Evolutionary conservation across 2,329 filamentous ascomycete species (phyloP).

Genomic region (Huntiella abstrusa): DNA sequence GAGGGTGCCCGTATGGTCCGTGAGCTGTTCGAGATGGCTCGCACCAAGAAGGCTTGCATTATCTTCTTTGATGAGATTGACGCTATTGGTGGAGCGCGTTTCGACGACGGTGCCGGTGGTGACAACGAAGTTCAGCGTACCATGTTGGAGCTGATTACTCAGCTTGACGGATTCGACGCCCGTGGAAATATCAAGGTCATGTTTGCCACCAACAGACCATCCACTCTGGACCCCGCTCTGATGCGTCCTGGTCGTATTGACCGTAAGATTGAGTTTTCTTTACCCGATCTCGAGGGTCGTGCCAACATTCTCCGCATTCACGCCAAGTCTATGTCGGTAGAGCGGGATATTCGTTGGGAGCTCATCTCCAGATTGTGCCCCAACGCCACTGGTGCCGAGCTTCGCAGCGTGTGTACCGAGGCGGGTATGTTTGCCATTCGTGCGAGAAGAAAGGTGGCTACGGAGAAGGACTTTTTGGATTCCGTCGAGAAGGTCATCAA

Average conservation of each 20-base stretch:
- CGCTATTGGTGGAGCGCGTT: constrained; percentile 84
- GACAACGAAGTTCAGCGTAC: constrained; percentile 97
- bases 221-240: constrained; percentile 84
- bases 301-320: constrained; percentile 97
- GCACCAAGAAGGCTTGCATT: constrained; percentile 98
- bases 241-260: constrained; percentile 97
- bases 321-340: constrained; percentile 98
- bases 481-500: constrained; percentile 99
- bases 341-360: constrained; percentile 97
- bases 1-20: constrained; percentile 97
- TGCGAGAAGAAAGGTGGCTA: constrained; percentile 85
- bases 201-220: constrained; percentile 95
- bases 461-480: constrained; percentile 95
- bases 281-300: constrained; percentile 90
- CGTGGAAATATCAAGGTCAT: constrained; percentile 99
- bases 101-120: constrained; percentile 88
- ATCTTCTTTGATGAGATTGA: constrained; percentile 96
- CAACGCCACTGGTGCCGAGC: constrained; percentile 88
- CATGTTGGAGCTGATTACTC: constrained; percentile 94
- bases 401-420: constrained; percentile 92
- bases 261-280: constrained; percentile 95
- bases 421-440: constrained; percentile 97
- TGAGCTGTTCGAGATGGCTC: constrained; percentile 97
- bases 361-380: constrained; percentile 92
- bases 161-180: constrained; percentile 89